Evolutionary conservation across 352 stramenopile species (phyloP).

Genomic region (Pythium phragmiticola): DNA sequence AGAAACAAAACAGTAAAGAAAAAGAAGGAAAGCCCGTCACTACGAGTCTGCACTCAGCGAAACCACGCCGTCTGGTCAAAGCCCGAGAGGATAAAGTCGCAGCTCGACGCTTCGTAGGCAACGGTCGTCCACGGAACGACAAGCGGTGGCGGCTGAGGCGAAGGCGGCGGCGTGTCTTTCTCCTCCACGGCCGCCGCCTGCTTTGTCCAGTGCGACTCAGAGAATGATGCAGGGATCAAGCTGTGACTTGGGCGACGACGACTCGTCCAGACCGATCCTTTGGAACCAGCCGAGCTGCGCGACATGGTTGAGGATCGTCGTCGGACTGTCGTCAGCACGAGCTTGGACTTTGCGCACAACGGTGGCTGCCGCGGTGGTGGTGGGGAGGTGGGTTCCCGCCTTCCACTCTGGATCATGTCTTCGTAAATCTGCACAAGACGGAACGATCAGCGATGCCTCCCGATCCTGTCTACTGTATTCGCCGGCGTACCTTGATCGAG

Average conservation of each 20-base stretch:
- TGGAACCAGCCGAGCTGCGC: neutral
- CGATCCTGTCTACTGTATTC: neutral
- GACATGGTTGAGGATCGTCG: slow-evolving; percentile 15
- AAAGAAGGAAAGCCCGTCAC: neutral
- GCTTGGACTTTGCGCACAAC: slow-evolving; percentile 1
- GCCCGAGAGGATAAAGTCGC: slow-evolving; percentile 47
- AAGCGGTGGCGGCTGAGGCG: neutral
- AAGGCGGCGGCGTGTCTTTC: neutral
- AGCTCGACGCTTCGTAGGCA: slow-evolving; percentile 28
- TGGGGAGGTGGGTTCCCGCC: slow-evolving; percentile 7
- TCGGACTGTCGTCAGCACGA: neutral
- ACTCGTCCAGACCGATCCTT: neutral
- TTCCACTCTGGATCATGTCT: slow-evolving; percentile 39
- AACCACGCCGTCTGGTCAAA: slow-evolving; percentile 33
- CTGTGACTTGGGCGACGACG: slow-evolving; percentile 1
- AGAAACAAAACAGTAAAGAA: neutral
- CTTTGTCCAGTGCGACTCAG: slow-evolving; percentile 14
- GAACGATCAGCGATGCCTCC: neutral
- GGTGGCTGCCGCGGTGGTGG: neutral
- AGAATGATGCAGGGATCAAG: slow-evolving; percentile 11
- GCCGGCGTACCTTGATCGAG: slow-evolving; percentile 36
- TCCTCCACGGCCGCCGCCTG: neutral
- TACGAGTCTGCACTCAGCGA: neutral
- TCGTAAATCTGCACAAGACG: slow-evolving; percentile 40
- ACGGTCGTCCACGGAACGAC: slow-evolving; percentile 40